Evolutionary conservation across 495 filamentous ascomycete species (phyloP).

Genomic region (Aspergillus bridgeri): DNA sequence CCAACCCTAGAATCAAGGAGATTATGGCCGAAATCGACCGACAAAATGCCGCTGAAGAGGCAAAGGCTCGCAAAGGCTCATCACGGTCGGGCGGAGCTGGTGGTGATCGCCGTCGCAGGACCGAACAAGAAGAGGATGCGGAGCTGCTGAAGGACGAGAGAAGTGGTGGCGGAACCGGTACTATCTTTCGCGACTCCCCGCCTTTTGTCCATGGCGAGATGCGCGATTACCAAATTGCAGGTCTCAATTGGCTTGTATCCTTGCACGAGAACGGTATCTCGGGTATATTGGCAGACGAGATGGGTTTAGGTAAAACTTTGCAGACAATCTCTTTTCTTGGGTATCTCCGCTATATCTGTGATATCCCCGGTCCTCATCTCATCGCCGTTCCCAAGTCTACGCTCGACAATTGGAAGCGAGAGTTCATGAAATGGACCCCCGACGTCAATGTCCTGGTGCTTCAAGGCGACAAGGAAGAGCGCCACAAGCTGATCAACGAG

Average conservation of each 20-base stretch:
- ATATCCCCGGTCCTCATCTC: conserved; percentile 88
- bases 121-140: conserved; percentile 96
- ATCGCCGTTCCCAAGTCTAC: conserved; percentile 96
- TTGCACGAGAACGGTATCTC: conserved; percentile 98
- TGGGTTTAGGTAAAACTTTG: conserved; percentile 92
- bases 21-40: conserved; percentile 91
- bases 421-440: conserved; percentile 91
- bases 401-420: conserved; percentile 96
- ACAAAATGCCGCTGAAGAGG: conserved; percentile 74
- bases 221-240: conserved; percentile 94
- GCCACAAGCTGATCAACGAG: conserved; percentile 83
- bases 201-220: conserved; percentile 80
- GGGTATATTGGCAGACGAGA: conserved; percentile 95
- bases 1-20: conserved; percentile 84
- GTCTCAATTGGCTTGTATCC: conserved; percentile 97
- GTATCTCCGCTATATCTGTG: conserved; percentile 85
- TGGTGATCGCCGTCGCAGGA: conserved; percentile 74
- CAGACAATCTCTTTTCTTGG: conserved; percentile 91
- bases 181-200: conserved; percentile 89
- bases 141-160: conserved; percentile 91
- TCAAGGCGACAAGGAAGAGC: conserved; percentile 93
- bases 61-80: conserved; percentile 65
- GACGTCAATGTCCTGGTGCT: conserved; percentile 93
- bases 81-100: conserved; percentile 81
- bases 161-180: conserved; percentile 77